Percentiles rank a stretch among this genome's conserved stretches.
phyloP scores from a whole-genome alignment of 495 filamentous ascomycete species.

The Jackrogersella minutella region DNA sequence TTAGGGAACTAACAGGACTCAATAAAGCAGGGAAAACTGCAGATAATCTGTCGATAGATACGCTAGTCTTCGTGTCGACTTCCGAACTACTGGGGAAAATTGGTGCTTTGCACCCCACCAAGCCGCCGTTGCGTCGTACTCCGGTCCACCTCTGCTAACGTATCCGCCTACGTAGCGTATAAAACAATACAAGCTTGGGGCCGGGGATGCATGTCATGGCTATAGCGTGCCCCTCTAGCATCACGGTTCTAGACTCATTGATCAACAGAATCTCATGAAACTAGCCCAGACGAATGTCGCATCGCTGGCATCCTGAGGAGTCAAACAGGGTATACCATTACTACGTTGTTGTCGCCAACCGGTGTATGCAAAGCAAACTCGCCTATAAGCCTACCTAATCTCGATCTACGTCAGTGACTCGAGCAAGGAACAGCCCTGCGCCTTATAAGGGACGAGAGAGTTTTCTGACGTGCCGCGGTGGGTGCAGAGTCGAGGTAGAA shows the following conservation, averaged over 20 bases:
- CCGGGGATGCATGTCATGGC: conserved; percentile 38
- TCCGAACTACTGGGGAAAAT: conserved; percentile 32
- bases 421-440: conserved; percentile 10
- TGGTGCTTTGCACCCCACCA: conserved; percentile 24
- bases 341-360: conserved; percentile 8
- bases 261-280: conserved; percentile 33
- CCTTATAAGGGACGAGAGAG: not conserved
- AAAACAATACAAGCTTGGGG: conserved; percentile 1
- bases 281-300: conserved; percentile 30
- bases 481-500: not conserved
- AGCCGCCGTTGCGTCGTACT: conserved; percentile 21
- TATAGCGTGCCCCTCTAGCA: conserved; percentile 26
- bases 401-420: conserved; percentile 11
- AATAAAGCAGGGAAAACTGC: conserved; percentile 28
- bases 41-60: conserved; percentile 37
- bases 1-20: conserved; percentile 8
- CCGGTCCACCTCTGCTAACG: conserved; percentile 17
- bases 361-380: conserved; percentile 14
- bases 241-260: conserved; percentile 35
- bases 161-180: conserved; percentile 3
- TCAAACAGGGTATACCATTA: conserved; percentile 7
- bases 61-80: conserved; percentile 26
- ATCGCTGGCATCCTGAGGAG: conserved; percentile 26
- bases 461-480: not conserved
- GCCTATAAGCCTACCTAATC: conserved; percentile 21